Evolutionary conservation across 208 protist species (phyloP), one percentile per base, ranked within the genome.

Genomic region (Wallacemonas rigidus): DNA sequence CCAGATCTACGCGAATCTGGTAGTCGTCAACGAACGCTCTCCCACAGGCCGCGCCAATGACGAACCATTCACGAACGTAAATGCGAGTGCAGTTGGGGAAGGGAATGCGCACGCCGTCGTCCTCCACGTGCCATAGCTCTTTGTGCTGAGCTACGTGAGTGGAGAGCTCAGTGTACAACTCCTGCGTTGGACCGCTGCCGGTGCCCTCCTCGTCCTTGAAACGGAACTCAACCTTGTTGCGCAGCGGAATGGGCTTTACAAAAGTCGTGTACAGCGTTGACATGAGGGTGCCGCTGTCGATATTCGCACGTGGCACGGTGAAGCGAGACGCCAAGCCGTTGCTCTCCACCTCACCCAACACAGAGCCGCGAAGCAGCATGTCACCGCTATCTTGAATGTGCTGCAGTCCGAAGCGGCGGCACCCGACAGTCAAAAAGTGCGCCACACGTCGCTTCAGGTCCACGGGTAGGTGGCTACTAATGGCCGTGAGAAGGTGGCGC

Each of bases 161-260:
- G 9, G 85, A 93, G 6, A 97, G 69, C 69, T 94, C 87, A 7
- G 88, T 76, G 79, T 97, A 97, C 15, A 97, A 70, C 75, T 97
- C 89, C 72, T 94, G 92, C 48, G 92, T 95, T 1, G 92, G 92
- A 0, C 92, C 92, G 26, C 83, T 89, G 50, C 92, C 92, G 3
- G 86, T 92, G 48, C 92, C 92, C 71, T 92, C 90, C 72, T 97
- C 92, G 14, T 73, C 83, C 47, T 80, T 75, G 73, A 97, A 95
- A 39, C 67, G 83, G 74, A 92, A 93, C 77, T 94, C 88, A 0
- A 97, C 55, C 40, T 85, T 89, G 56, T 79, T 82, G n/a, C 88
- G 83, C 36, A 84, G 69, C 11, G 79, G 83, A 43, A 76, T 67
- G 3, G 67, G n/a, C n/a, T 56, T 38, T 15, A 63, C 40, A 75